Evolutionary conservation across 257 asterid genomes (phyloP).

Genomic region (Knoxia roxburghii): DNA sequence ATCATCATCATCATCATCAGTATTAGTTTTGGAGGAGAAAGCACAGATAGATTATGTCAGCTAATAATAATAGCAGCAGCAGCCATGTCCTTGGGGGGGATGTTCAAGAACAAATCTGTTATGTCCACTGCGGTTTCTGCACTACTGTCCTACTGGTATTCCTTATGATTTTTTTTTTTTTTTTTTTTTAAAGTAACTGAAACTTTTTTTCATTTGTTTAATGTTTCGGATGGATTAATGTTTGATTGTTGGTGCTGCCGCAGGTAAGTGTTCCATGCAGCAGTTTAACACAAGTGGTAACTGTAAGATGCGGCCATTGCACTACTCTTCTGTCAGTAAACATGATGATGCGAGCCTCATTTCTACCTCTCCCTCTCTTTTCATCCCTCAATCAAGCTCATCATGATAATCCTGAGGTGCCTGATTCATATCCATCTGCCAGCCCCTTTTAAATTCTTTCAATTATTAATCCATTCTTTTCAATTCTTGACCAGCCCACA

Average conservation of each 20-base stretch:
- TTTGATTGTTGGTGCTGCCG: background rate
- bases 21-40: too few relatives aligned
- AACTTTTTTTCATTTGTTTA: too few relatives aligned
- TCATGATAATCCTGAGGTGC: conserved; percentile 31
- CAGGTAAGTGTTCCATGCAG: conserved; percentile 77
- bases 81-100: conserved; percentile 23
- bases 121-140: conserved; percentile 75
- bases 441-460: too few relatives aligned
- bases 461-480: too few relatives aligned
- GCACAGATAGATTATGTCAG: conserved; percentile 20
- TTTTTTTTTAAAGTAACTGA: too few relatives aligned
- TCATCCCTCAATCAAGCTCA: conserved; percentile 34
- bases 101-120: conserved; percentile 56
- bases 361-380: conserved; percentile 37
- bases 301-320: conserved; percentile 84
- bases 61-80: background rate
- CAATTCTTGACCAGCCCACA: conserved; percentile 22
- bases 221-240: background rate
- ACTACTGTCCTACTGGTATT: conserved; percentile 65
- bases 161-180: too few relatives aligned
- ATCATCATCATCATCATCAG: too few relatives aligned
- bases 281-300: conserved; percentile 47
- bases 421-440: too few relatives aligned
- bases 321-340: conserved; percentile 54
- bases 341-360: conserved; percentile 35